Evolutionary conservation across 2,329 filamentous ascomycete genomes (phyloP).

Genomic region (Phyllosticta citrichinensis): DNA sequence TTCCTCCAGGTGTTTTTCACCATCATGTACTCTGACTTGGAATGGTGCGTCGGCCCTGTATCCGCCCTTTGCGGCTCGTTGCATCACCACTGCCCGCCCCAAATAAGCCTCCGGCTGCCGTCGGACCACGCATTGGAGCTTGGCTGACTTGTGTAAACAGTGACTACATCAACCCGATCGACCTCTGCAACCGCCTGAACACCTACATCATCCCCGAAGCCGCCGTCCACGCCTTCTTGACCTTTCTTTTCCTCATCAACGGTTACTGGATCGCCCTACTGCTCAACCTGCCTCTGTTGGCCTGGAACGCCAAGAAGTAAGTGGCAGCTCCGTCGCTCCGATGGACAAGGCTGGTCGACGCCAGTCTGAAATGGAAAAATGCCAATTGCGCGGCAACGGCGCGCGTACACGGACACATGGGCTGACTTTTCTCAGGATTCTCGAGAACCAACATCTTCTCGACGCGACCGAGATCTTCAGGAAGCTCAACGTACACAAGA

Average conservation of each 20-base stretch:
- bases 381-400: not conserved
- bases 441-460: constrained; percentile 92
- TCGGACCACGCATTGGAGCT: not conserved
- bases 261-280: constrained; percentile 94
- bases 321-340: constrained; percentile 29
- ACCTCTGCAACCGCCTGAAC: constrained; percentile 99
- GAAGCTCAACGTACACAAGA: constrained; percentile 98
- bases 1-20: constrained; percentile 99
- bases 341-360: not conserved
- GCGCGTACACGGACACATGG: constrained; percentile 1
- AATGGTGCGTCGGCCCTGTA: constrained; percentile 68
- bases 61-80: not conserved
- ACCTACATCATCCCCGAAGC: constrained; percentile 99
- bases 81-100: not conserved
- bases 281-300: constrained; percentile 83
- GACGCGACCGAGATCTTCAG: constrained; percentile 99
- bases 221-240: constrained; percentile 91
- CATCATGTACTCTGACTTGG: constrained; percentile 99
- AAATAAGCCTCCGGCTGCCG: not conserved
- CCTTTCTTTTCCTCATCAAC: constrained; percentile 93
- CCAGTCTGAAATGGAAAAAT: not conserved
- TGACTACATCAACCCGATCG: constrained; percentile 99
- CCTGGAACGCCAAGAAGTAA: constrained; percentile 96
- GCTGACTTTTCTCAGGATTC: constrained; percentile 56
- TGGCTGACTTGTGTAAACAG: constrained; percentile 36